A percentile compares a stretch with the other conserved stretches of the same genome.
These are phyloP conservation scores for Trebouxia sp. DNA, from an alignment of 139 green algal species.

Conservation along the genomic window DNA sequence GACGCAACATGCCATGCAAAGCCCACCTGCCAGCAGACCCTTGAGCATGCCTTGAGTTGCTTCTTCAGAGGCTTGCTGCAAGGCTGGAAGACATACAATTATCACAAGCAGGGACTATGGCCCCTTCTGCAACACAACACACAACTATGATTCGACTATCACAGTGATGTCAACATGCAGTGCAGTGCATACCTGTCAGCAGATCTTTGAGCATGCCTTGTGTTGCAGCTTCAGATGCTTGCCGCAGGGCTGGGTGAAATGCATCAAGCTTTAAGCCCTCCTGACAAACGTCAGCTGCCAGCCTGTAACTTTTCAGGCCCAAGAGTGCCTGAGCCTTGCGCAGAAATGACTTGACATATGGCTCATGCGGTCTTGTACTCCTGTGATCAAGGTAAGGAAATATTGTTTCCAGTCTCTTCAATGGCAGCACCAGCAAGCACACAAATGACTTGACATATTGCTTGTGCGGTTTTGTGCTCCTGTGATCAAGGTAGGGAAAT, in stretches of 20 bases:
- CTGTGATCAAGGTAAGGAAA: background rate
- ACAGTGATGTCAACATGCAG: too few species aligned
- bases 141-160: too few species aligned
- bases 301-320: conserved; percentile 44
- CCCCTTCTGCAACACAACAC: too few species aligned
- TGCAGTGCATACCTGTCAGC: conserved; percentile 47
- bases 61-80: too few species aligned
- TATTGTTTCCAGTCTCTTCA: too few species aligned
- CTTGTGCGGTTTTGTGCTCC: background rate
- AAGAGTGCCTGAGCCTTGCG: conserved; percentile 61
- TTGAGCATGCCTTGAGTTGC: too few species aligned
- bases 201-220: conserved; percentile 59
- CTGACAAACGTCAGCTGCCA: conserved; percentile 43
- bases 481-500: too few species aligned
- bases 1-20: too few species aligned
- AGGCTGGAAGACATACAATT: too few species aligned
- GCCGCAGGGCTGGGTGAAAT: conserved; percentile 54
- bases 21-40: too few species aligned
- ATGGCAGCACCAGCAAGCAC: background rate
- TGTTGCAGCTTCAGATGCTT: conserved; percentile 53
- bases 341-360: conserved; percentile 61
- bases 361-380: background rate
- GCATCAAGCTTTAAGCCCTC: conserved; percentile 60
- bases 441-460: background rate
- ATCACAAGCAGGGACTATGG: too few species aligned